Base-by-base conservation (phyloP, 129 eudicot species). In the Helichrysum umbraculigerum region DNA sequence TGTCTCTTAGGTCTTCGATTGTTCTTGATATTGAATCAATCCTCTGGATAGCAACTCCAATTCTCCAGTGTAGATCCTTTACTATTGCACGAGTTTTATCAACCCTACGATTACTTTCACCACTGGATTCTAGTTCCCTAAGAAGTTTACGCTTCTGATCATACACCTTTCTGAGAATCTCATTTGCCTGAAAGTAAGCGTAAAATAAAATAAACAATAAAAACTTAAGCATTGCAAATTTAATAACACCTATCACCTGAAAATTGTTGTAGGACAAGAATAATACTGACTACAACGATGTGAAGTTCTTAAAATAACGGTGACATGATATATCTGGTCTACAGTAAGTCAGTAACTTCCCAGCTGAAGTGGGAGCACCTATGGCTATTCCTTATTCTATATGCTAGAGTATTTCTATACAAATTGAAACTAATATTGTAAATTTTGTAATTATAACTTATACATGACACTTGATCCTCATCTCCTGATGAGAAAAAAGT, bases 11-110 rank as follows among this genome's bases (percentile, higher is more conserved):
- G 42, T 94, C 97, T 79, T 94, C 98, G 12, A 94, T 91, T 81
- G 84, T 88, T 84, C 88, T 94, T 8, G 98, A 91, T 64, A 94
- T 89, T 2, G 98, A 85, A 82, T 94, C 85, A 44, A 94, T 94
- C 72, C 98, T 85, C 25, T 91, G 97, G 71, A 94, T 86, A 54
- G 97, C 91, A 81, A 94, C 96, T 86, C 91, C 83, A 61, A 94
- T 88, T 79, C 98, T 87, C 19, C 96, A 85, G 66, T 94, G 98
- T 19, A 94, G 89, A 84, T 90, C 98, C 86, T 94, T 94, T 76
- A 94, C 96, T 54, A 82, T 89, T 57, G 97, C 90, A 33, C 97
- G 98, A 34, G 91, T 91, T 71, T 89, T 94, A 52, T 91, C 97
- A 54, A 86, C 78, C 75, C 69, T 84, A 32, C 72, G 71, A 6